These are phyloP conservation scores for Cardamine resedifolia DNA, from an alignment of 345 rosid genomes.

Conservation along the genomic window DNA sequence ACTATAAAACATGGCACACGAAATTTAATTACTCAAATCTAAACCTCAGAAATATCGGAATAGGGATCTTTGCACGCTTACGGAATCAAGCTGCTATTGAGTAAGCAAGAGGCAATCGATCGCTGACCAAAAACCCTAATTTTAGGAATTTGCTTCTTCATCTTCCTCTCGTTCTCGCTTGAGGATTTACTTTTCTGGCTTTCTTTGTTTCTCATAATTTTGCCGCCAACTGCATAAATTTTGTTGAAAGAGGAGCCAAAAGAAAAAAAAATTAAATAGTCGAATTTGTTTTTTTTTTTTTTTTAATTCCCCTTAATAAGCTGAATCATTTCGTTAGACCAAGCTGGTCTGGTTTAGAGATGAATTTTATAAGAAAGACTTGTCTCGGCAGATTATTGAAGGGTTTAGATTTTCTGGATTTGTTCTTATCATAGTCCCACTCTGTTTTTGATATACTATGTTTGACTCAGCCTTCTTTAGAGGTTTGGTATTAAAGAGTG, in stretches of 20 bases:
- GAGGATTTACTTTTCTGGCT: background rate
- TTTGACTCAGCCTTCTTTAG: too few species aligned
- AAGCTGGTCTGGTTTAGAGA: too few species aligned
- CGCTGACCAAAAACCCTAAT: constrained; percentile 66
- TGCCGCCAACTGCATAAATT: constrained; percentile 20
- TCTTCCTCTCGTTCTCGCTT: background rate
- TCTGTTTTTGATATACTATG: too few species aligned
- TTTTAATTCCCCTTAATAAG: too few species aligned
- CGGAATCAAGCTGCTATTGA: constrained; percentile 43
- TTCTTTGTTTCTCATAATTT: constrained; percentile 13
- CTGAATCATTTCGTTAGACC: too few species aligned
- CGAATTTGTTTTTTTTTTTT: too few species aligned
- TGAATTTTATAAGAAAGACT: too few species aligned
- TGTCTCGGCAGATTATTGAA: too few species aligned
- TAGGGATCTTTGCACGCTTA: constrained; percentile 29
- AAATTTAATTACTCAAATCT: background rate
- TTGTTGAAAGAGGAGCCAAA: background rate
- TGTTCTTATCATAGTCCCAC: too few species aligned
- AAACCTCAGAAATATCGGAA: background rate
- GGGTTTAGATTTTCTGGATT: too few species aligned
- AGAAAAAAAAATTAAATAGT: too few species aligned
- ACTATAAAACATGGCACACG: constrained; percentile 15
- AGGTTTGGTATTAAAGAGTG: too few species aligned
- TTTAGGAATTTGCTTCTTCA: constrained; percentile 44
- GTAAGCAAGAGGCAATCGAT: constrained; percentile 47